Evolutionary conservation across 2,329 filamentous ascomycete genomes (phyloP).

Genomic region (Karstenula rhodostoma): DNA sequence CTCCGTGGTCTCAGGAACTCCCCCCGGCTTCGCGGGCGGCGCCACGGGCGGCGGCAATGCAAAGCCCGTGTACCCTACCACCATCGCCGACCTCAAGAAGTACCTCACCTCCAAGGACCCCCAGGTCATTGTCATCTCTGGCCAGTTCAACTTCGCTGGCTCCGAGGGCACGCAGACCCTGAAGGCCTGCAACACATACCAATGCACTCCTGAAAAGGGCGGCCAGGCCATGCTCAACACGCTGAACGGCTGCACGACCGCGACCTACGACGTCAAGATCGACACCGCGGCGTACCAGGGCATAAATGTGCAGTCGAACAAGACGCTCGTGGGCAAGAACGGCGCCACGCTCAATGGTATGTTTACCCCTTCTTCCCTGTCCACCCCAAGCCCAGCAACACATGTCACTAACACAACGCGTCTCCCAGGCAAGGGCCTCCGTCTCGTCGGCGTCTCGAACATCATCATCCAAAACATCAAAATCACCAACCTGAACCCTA

Average conservation of each 20-base stretch:
- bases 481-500: constrained; percentile 46
- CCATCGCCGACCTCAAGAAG: constrained; percentile 23
- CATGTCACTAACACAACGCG: not conserved
- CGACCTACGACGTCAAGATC: not conserved
- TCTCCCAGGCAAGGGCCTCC: constrained; percentile 43
- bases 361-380: not conserved
- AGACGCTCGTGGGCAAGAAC: constrained; percentile 51
- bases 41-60: constrained; percentile 24
- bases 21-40: constrained; percentile 17
- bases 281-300: not conserved
- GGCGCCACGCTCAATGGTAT: constrained; percentile 49
- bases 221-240: not conserved
- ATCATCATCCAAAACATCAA: constrained; percentile 51
- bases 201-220: not conserved
- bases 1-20: not conserved
- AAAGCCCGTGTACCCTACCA: constrained; percentile 21
- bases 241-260: not conserved
- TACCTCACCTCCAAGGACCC: constrained; percentile 40
- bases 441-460: constrained; percentile 42
- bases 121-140: constrained; percentile 48
- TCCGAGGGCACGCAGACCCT: constrained; percentile 31
- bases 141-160: constrained; percentile 32
- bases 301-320: constrained; percentile 39
- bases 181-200: constrained; percentile 20
- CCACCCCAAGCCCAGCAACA: not conserved